Evolutionary conservation across 106 monocot species (phyloP), one percentile per base, ranked within the genome.

Genomic region (Dendrobium officinale): DNA sequence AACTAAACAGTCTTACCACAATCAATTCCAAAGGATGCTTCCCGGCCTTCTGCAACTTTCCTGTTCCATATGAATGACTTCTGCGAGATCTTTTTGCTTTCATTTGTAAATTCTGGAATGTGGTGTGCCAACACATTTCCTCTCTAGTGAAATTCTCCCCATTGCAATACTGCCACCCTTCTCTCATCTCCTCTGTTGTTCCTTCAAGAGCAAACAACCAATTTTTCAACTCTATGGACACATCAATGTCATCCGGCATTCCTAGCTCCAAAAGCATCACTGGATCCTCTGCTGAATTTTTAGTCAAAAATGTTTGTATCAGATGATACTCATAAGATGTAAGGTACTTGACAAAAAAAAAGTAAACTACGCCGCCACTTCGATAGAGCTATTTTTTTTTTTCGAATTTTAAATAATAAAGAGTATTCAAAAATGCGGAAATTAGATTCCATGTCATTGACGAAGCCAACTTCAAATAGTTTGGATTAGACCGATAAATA

Each of bases 161-260:
- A 42, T 79, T 80, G 79, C 74, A 78, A 79, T 64, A 73, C 17
- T 24, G 79, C 84, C 77, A 78, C 48, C 68, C 76, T 55, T 91
- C 87, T 55, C 76, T 74, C 72, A 81, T 78, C 77, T 99, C 92
- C 54, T 85, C 78, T 40, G 81, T 82, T n/a, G n/a, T n/a, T n/a
- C 98, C 98, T 93, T 99, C 95, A 79, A 99, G 92, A 77, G 98
- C 98, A 86, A 99, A 99, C 41, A 99, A 83, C 98, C 98, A 99
- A 81, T 99, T 91, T 68, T 86, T 83, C 47, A 99, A 82, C 80
- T 95, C 89, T 76, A 99, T 75, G 75, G 86, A 85, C 59, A 93
- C 79, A 88, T 95, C 98, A 79, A 99, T 51, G 81, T 99, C 98
- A 87, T 99, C 98, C 72, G 98, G 98, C 81, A 83, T 90, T 76